Conservation (phyloP, 176 grass and related monocot species). For the Oryza glaberrima region DNA sequence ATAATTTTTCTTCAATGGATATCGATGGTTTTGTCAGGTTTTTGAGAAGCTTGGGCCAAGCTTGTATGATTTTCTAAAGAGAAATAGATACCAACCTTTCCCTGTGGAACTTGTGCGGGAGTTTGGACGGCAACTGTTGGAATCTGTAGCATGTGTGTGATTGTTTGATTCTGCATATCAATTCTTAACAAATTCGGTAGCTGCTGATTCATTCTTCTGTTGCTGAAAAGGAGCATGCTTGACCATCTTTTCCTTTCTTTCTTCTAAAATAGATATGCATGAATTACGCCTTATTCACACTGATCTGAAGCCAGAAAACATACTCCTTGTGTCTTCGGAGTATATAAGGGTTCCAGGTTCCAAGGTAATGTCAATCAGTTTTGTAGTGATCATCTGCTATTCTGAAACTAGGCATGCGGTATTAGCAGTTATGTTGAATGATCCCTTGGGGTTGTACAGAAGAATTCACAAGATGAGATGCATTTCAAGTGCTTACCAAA, state of each 20-base stretch:
- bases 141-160: constrained; percentile 99
- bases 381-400: constrained; percentile 46
- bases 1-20: constrained; percentile 78
- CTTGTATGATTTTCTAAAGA: constrained; percentile 99
- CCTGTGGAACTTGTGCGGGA: constrained; percentile 99
- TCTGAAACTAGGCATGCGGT: constrained; percentile 42
- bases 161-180: constrained; percentile 61
- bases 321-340: constrained; percentile 90
- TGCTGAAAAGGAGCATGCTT: constrained; percentile 44
- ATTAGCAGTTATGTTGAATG: constrained; percentile 62
- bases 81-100: constrained; percentile 99
- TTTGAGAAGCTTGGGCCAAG: constrained; percentile 99
- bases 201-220: constrained; percentile 50
- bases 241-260: constrained; percentile 54
- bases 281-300: constrained; percentile 94
- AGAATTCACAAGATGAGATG: constrained; percentile 73
- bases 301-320: constrained; percentile 99
- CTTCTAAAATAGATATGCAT: constrained; percentile 89
- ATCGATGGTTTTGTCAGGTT: constrained; percentile 95
- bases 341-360: constrained; percentile 80
- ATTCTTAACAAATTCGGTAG: constrained; percentile 57
- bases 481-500: constrained; percentile 94
- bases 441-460: constrained; percentile 78
- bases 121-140: constrained; percentile 98
- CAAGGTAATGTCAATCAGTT: constrained; percentile 66